Evolutionary conservation across 306 rosid genomes (phyloP).

Genomic region (Coriaria nepalensis): DNA sequence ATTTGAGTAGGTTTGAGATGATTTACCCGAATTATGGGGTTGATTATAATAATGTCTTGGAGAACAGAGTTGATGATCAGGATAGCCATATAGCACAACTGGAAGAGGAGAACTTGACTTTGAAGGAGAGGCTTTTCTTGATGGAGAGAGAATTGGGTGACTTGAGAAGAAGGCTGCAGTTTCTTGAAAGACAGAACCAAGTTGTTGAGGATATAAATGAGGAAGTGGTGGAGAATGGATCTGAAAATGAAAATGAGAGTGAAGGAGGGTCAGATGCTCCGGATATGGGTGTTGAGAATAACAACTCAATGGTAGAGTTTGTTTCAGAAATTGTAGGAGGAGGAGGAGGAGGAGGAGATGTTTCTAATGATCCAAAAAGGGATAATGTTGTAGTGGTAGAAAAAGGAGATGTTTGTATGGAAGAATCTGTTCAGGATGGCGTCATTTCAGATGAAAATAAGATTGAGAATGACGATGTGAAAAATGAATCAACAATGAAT

Average conservation of each 20-base stretch:
- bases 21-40: slow-evolving; percentile 65
- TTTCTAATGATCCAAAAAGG: slow-evolving; percentile 3
- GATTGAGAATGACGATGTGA: neutral
- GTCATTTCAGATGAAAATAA: neutral
- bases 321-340: slow-evolving; percentile 20
- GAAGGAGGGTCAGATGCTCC: slow-evolving; percentile 57
- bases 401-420: slow-evolving; percentile 1
- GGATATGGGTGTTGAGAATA: slow-evolving; percentile 28
- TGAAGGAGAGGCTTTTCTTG: slow-evolving; percentile 75
- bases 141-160: slow-evolving; percentile 80
- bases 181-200: slow-evolving; percentile 33
- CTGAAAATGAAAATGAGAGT: slow-evolving; percentile 48
- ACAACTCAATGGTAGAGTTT: slow-evolving; percentile 28
- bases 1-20: slow-evolving; percentile 87
- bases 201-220: slow-evolving; percentile 18
- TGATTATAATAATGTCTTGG: slow-evolving; percentile 57
- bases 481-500: neutral
- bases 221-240: slow-evolving; percentile 28
- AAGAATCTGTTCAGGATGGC: neutral
- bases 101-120: slow-evolving; percentile 78
- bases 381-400: slow-evolving; percentile 10
- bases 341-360: slow-evolving; percentile 11
- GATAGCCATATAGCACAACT: slow-evolving; percentile 75
- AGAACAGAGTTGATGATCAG: slow-evolving; percentile 89
- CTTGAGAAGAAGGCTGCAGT: slow-evolving; percentile 54